A percentile compares a stretch with the other conserved stretches of the same genome.
phyloP scores from a whole-genome alignment of 805 yeast genomes.

The Myxozyma lipomycoides region DNA sequence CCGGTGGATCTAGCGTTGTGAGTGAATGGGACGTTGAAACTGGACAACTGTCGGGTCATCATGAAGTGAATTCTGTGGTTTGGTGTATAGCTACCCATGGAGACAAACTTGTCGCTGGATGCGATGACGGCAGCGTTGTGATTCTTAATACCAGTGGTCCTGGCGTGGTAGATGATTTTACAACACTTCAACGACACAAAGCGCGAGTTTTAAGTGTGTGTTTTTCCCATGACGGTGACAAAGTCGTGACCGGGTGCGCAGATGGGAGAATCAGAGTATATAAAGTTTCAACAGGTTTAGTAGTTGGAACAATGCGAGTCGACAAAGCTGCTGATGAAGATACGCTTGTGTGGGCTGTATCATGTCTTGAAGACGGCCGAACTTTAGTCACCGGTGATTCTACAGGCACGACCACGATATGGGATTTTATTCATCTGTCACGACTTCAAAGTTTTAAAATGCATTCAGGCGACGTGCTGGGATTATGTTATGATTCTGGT shows the following conservation, averaged over 20 bases:
- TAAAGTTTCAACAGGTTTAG: slow-evolving; percentile 58
- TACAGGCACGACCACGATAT: slow-evolving; percentile 86
- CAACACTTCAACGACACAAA: slow-evolving; percentile 69
- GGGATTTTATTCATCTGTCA: slow-evolving; percentile 80
- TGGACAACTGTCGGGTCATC: slow-evolving; percentile 67
- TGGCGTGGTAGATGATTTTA: slow-evolving; percentile 74
- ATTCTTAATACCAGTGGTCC: slow-evolving; percentile 74
- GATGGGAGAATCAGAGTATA: slow-evolving; percentile 89
- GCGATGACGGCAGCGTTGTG: slow-evolving; percentile 91
- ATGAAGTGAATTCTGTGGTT: slow-evolving; percentile 84
- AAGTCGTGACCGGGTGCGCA: slow-evolving; percentile 88
- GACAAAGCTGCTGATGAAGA: slow-evolving; percentile 83
- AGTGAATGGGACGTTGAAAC: slow-evolving; percentile 88
- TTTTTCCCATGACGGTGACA: slow-evolving; percentile 59
- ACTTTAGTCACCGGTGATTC: slow-evolving; percentile 96
- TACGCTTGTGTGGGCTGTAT: slow-evolving; percentile 86
- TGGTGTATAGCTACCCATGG: slow-evolving; percentile 79
- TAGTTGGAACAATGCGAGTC: slow-evolving; percentile 83
- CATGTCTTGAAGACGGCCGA: slow-evolving; percentile 55
- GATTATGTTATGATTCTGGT: slow-evolving; percentile 37
- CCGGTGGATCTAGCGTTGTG: slow-evolving; percentile 86
- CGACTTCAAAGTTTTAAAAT: slow-evolving; percentile 73
- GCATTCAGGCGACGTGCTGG: slow-evolving; percentile 88
- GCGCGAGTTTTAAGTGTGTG: slow-evolving; percentile 73
- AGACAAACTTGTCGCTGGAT: slow-evolving; percentile 77